Conservation (phyloP, 331 rosid genomes). For the Erythrophleum ivorense region DNA sequence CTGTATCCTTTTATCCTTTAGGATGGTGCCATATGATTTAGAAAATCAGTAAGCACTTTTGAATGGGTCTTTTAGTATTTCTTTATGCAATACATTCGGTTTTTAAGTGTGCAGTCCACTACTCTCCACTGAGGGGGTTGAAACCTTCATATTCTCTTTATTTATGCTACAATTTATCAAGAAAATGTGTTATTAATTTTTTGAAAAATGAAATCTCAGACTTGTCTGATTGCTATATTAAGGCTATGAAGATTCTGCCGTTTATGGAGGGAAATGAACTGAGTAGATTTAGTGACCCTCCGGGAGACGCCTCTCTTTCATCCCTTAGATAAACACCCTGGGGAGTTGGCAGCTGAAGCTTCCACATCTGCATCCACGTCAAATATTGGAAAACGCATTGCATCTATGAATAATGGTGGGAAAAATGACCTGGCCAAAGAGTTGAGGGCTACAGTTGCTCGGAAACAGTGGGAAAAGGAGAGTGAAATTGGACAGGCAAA, state of each 20-base stretch:
- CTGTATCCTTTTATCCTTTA: conserved; percentile 11
- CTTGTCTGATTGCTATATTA: conserved; percentile 52
- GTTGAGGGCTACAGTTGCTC: conserved; percentile 90
- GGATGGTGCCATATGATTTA: conserved; percentile 6
- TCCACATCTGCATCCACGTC: conserved; percentile 79
- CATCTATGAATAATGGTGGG: conserved; percentile 61
- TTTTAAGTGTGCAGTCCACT: background rate
- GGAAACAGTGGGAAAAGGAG: conserved; percentile 79
- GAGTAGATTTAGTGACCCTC: conserved; percentile 94
- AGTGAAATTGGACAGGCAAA: conserved; percentile 82
- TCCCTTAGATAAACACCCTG: conserved; percentile 71
- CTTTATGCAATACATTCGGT: background rate
- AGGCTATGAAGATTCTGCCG: conserved; percentile 68
- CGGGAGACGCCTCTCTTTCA: conserved; percentile 96
- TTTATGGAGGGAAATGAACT: conserved; percentile 74
- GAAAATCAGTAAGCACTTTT: conserved; percentile 23
- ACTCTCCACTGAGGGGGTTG: conserved; percentile 3
- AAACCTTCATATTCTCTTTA: background rate
- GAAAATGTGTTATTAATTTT: background rate
- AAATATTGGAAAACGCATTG: conserved; percentile 55
- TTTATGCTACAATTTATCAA: too few species aligned
- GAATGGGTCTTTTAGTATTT: background rate
- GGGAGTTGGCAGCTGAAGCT: conserved; percentile 67
- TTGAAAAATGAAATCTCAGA: conserved; percentile 36
- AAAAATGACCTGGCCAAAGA: conserved; percentile 87